A percentile compares a stretch with the other conserved stretches of the same genome.
These are phyloP conservation scores for Pichia eremophila DNA, from an alignment of 805 yeast species.

Conservation along the genomic window DNA sequence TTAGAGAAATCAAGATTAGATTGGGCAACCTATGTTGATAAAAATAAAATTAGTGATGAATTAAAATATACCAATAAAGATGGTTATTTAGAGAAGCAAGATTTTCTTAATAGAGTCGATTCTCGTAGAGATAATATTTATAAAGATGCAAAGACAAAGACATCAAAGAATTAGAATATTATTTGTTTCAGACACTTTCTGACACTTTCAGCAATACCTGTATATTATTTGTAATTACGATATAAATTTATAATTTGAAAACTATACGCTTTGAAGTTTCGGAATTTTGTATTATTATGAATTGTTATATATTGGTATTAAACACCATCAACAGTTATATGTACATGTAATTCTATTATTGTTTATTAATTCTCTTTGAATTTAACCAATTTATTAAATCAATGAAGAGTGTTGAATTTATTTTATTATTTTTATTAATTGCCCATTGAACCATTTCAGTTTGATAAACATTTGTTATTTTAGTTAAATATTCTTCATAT, in stretches of 20 bases:
- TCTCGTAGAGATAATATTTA: slow-evolving; percentile 42
- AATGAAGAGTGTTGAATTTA: slow-evolving; percentile 50
- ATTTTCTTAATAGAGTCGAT: slow-evolving; percentile 72
- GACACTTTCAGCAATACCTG: no score
- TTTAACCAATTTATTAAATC: slow-evolving; percentile 77
- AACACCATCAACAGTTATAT: neutral
- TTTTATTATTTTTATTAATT: slow-evolving; percentile 32
- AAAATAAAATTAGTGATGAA: slow-evolving; percentile 76
- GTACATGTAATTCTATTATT: neutral
- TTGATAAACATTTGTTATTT: slow-evolving; percentile 48
- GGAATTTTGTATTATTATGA: no score
- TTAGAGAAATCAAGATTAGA: slow-evolving; percentile 87
- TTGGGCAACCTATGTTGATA: slow-evolving; percentile 91
- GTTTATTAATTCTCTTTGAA: slow-evolving; percentile 30
- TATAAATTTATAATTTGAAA: no score
- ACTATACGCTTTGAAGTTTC: no score
- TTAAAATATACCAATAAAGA: slow-evolving; percentile 72
- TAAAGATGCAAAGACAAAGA: slow-evolving; percentile 28
- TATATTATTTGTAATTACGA: neutral
- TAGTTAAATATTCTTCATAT: slow-evolving; percentile 26
- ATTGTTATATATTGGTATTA: no score
- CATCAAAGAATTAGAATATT: neutral
- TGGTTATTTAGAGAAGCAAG: slow-evolving; percentile 88
- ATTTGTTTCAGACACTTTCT: neutral
- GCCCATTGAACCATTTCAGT: slow-evolving; percentile 56